A percentile compares a stretch with the other conserved stretches of the same genome.
Conservation (phyloP, 2,329 filamentous ascomycete species). For the Penicillium verrucosum region DNA sequence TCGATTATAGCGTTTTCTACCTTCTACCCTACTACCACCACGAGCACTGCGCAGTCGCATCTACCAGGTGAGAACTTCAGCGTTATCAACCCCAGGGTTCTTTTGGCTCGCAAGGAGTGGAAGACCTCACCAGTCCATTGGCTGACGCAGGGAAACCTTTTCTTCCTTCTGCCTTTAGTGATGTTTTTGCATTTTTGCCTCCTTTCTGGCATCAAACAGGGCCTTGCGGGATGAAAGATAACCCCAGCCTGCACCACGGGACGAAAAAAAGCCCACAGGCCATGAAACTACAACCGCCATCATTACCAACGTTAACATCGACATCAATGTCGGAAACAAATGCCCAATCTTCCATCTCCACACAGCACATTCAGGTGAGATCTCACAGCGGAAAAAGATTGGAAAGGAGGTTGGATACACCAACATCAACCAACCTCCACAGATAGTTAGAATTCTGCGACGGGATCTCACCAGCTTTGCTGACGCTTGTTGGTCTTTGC, state of each 20-base stretch:
- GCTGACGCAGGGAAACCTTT: neutral
- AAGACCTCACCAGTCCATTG: conserved; percentile 2
- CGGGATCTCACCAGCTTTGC: neutral
- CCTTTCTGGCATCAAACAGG: neutral
- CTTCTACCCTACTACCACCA: no score
- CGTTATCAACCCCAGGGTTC: neutral
- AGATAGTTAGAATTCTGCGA: neutral
- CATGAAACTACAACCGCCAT: neutral
- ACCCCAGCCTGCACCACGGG: neutral
- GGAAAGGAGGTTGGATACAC: neutral
- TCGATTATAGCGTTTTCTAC: no score
- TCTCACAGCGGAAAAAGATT: neutral
- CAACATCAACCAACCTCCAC: neutral
- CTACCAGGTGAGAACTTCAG: conserved; percentile 3
- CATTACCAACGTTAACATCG: neutral
- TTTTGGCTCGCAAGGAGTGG: neutral
- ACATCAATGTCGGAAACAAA: neutral
- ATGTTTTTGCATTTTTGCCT: neutral
- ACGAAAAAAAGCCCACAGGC: neutral
- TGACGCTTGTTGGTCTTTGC: neutral
- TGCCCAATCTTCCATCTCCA: neutral
- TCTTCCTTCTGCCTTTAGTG: neutral
- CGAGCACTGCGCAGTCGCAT: no score
- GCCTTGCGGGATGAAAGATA: neutral
- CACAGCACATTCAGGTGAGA: neutral